These are phyloP conservation scores for Symbiodinium pilosum DNA, from an alignment of 73 alveolate genomes.

Conservation along the genomic window DNA sequence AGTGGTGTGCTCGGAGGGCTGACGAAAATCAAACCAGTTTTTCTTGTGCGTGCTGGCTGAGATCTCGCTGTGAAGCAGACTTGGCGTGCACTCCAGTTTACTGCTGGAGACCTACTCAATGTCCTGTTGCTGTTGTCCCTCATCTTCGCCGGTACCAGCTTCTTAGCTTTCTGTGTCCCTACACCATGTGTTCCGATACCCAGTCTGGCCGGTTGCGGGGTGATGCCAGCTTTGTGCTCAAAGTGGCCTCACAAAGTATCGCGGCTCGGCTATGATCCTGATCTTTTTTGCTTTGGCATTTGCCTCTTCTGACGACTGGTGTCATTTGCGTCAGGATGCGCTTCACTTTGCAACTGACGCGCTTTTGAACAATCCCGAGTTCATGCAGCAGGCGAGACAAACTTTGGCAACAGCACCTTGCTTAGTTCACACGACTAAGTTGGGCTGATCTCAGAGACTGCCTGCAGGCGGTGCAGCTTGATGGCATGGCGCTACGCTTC, in stretches of 20 bases:
- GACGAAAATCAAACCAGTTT: not conserved
- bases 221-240: constrained; percentile 33
- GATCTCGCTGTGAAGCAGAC: constrained; percentile 81
- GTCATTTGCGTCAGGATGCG: constrained; percentile 10
- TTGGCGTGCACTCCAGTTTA: constrained; percentile 67
- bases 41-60: not conserved
- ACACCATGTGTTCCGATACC: not conserved
- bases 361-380: not conserved
- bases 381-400: constrained; percentile 71
- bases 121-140: no score
- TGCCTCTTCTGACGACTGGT: not conserved
- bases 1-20: not conserved
- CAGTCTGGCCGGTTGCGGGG: constrained; percentile 50
- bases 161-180: not conserved
- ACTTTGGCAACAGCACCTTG: no score
- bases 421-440: not conserved
- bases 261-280: not conserved
- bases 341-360: constrained; percentile 10
- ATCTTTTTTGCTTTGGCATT: not conserved
- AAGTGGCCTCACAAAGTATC: constrained; percentile 26
- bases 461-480: constrained; percentile 44
- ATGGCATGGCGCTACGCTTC: constrained; percentile 82
- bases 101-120: not conserved
- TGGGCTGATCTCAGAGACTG: not conserved
- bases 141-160: no score